Evolutionary conservation across 768 basidiomycete species (phyloP), one percentile per base, ranked within the genome.

Genomic region (Russula griseocarnosa): DNA sequence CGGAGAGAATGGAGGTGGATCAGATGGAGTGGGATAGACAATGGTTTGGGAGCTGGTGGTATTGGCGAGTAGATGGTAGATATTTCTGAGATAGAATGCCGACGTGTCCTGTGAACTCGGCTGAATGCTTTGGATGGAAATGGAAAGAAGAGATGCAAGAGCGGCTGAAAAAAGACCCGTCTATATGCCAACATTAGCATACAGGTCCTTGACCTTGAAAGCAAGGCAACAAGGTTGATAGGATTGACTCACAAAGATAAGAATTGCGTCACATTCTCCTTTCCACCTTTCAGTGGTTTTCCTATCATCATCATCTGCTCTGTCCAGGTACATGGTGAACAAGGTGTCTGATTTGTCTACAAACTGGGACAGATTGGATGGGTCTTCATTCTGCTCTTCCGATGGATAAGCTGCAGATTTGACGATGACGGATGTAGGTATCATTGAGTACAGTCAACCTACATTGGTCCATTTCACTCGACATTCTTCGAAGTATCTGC

Each of bases 131-230:
- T 38, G 67, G 16, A 60, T 26, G 26, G 65, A 56, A 11, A 60
- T 30, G 3, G 57, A 55, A 9, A 67, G 55, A 26, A 68, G 58
- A 2, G 65, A 55, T 0, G 67, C 66, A 11, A 68, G 47, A 14
- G 61, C 55, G 1, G 66, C 65, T 1, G 67, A 68, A 51, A 66
- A 68, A 20, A 68, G 18, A 54, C 65, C 65, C 1, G 67, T 62
- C 65, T 68, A 13, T 16, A 28, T 30, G 22, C 24, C 14, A 34
- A 1, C 10, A 24, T 30, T 40, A 22, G 18, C 10, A 22, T 1
- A 28, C 36, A n/a, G n/a, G 44, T n/a, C 5, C n/a, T 22, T 20
- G n/a, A n/a, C n/a, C n/a, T n/a, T n/a, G n/a, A n/a, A n/a, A n/a
- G n/a, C n/a, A 46, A 22, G 10, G 20, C 36, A 5, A 36, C n/a